These are phyloP conservation scores for Flueggea neowawraea DNA, from an alignment of 441 rosid genomes.

Conservation along the genomic window DNA sequence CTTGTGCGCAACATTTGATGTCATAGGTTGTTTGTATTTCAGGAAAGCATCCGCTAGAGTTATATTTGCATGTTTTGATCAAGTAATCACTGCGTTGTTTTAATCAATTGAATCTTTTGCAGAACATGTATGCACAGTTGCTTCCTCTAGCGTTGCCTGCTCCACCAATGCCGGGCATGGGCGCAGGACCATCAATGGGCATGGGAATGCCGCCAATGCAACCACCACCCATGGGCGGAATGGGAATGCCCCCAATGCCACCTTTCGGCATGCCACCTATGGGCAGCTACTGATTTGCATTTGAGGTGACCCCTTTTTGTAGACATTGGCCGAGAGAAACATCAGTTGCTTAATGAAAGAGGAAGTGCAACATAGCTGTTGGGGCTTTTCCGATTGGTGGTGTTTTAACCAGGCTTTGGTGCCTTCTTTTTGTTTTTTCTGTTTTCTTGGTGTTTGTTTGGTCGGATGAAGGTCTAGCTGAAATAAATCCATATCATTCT, in stretches of 20 bases:
- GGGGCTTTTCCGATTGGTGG: slow-evolving; percentile 14
- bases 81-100: not conserved
- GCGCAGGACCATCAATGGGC: slow-evolving; percentile 48
- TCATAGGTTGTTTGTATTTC: not conserved
- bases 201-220: slow-evolving; percentile 44
- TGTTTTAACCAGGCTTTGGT: slow-evolving; percentile 13
- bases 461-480: slow-evolving; percentile 22
- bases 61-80: too few species aligned
- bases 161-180: slow-evolving; percentile 98
- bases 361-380: slow-evolving; percentile 7
- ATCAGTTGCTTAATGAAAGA: not conserved
- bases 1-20: not conserved
- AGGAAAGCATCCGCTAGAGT: too few species aligned
- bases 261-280: slow-evolving; percentile 96
- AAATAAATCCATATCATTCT: slow-evolving; percentile 2
- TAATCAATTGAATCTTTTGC: slow-evolving; percentile 16
- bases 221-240: slow-evolving; percentile 87
- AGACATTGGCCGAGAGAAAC: slow-evolving; percentile 16
- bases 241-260: slow-evolving; percentile 97
- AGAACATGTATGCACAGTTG: slow-evolving; percentile 99
- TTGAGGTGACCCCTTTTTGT: slow-evolving; percentile 9
- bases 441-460: slow-evolving; percentile 14
- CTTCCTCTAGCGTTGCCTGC: slow-evolving; percentile 98
- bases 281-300: slow-evolving; percentile 64
- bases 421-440: slow-evolving; percentile 15